phyloP scores from a whole-genome alignment of 192 early-diverging fungal species.

The Entomortierella parvispora region DNA sequence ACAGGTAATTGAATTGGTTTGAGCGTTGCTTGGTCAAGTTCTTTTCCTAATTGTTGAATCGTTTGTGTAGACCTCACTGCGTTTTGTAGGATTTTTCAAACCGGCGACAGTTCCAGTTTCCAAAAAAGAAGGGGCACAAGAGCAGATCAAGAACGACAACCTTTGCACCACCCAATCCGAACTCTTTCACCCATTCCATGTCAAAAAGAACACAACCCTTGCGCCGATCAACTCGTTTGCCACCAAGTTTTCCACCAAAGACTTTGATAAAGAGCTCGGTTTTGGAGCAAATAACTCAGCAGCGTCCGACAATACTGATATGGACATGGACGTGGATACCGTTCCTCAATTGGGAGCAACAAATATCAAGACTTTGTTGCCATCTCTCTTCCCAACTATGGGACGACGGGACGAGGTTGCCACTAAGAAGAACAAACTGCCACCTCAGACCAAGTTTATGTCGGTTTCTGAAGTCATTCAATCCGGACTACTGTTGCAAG shows the following conservation, averaged over 20 bases:
- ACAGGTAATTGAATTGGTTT: slow-evolving; percentile 11
- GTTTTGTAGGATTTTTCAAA: slow-evolving; percentile 54
- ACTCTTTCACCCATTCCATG: slow-evolving; percentile 69
- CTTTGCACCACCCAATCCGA: slow-evolving; percentile 32
- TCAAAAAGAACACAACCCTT: slow-evolving; percentile 60
- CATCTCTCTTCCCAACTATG: slow-evolving; percentile 7
- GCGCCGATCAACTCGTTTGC: slow-evolving; percentile 55
- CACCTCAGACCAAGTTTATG: slow-evolving; percentile 10
- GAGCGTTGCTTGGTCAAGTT: no score
- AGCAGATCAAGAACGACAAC: slow-evolving; percentile 13
- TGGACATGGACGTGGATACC: slow-evolving; percentile 30
- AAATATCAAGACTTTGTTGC: slow-evolving; percentile 2
- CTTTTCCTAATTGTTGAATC: background rate
- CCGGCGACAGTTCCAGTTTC: slow-evolving; percentile 6
- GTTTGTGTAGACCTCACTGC: slow-evolving; percentile 39
- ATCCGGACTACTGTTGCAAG: slow-evolving; percentile 39
- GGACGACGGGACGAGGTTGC: background rate
- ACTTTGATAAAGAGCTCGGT: slow-evolving; percentile 18
- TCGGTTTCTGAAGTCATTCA: slow-evolving; percentile 23
- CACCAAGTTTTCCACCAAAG: slow-evolving; percentile 6
- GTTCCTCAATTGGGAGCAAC: background rate
- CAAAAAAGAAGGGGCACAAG: slow-evolving; percentile 34
- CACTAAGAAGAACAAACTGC: slow-evolving; percentile 38
- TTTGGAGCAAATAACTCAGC: background rate
- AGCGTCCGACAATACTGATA: slow-evolving; percentile 6